These are phyloP conservation scores for Septoria petroselini DNA, from an alignment of 2,329 filamentous ascomycete genomes.

Conservation along the genomic window DNA sequence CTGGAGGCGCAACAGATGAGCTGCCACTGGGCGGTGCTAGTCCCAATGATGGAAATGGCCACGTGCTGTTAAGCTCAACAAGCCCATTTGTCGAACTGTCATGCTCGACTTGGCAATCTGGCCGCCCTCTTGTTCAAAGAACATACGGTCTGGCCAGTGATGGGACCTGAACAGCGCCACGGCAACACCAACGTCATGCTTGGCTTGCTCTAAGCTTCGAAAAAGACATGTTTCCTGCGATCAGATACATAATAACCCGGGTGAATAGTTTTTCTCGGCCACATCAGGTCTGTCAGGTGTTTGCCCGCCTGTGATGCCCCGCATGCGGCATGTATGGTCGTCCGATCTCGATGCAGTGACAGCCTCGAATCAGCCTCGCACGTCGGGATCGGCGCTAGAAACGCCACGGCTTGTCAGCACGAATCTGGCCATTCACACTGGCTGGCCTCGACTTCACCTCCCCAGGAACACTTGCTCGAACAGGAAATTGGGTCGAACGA, in stretches of 20 bases:
- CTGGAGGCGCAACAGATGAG: neutral
- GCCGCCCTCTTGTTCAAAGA: neutral
- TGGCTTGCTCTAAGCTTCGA: slow-evolving; percentile 3
- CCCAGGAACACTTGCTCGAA: neutral
- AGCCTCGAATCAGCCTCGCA: neutral
- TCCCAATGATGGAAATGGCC: neutral
- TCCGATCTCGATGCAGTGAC: neutral
- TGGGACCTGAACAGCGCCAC: neutral
- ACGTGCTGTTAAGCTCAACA: neutral
- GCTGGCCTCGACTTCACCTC: slow-evolving; percentile 3
- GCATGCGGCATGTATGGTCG: neutral
- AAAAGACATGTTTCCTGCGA: slow-evolving; percentile 1
- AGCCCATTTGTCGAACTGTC: neutral
- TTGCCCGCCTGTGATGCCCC: neutral
- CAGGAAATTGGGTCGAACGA: too few species aligned
- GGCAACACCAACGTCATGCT: slow-evolving; percentile 4
- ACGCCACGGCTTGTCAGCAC: slow-evolving; percentile 7
- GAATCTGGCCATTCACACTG: neutral
- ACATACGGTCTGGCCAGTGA: slow-evolving; percentile 6
- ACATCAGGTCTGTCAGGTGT: neutral
- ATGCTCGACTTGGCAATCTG: neutral
- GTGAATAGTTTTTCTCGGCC: neutral
- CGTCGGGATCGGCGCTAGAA: slow-evolving; percentile 3
- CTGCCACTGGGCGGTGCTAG: slow-evolving; percentile 5
- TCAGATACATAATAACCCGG: too few species aligned